phyloP scores from a whole-genome alignment of 768 basidiomycete genomes.

The Trametopsis cervina region DNA sequence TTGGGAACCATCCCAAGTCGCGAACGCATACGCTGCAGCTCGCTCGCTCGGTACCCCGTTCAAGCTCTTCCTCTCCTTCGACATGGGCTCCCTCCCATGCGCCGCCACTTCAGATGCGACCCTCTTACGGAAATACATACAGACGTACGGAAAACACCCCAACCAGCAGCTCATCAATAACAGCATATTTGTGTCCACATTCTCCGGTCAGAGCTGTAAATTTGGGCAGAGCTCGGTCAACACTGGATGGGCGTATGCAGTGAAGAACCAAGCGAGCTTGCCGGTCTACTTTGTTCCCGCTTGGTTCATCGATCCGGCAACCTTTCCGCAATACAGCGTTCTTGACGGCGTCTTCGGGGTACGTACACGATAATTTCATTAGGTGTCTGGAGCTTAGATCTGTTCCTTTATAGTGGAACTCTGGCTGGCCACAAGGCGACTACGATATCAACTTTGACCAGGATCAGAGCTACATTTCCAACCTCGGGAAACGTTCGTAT shows the following conservation, averaged over 20 bases:
- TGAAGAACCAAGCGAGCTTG: conserved; percentile 43
- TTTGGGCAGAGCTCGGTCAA: conserved; percentile 50
- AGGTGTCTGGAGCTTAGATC: neutral
- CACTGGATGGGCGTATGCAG: conserved; percentile 49
- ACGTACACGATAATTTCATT: conserved; percentile 14
- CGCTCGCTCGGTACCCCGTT: conserved; percentile 34
- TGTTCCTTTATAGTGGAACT: conserved; percentile 54
- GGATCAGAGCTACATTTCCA: conserved; percentile 16
- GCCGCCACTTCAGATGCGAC: conserved; percentile 39
- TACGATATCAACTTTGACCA: conserved; percentile 17
- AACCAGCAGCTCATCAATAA: conserved; percentile 47
- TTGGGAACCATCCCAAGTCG: conserved; percentile 58
- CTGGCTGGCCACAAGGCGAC: conserved; percentile 59
- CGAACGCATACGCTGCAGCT: conserved; percentile 47
- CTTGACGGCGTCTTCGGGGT: conserved; percentile 60
- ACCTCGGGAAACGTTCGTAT: conserved; percentile 27
- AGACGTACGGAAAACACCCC: conserved; percentile 44
- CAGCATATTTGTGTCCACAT: conserved; percentile 59
- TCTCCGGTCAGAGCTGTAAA: conserved; percentile 51
- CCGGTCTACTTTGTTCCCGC: conserved; percentile 58
- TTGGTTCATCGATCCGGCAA: conserved; percentile 55
- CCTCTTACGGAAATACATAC: conserved; percentile 46
- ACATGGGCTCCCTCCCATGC: conserved; percentile 44
- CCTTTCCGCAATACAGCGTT: conserved; percentile 32
- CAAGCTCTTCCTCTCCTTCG: conserved; percentile 34